phyloP scores from a whole-genome alignment of 257 asterid genomes.

The Solanum stenotomum region DNA sequence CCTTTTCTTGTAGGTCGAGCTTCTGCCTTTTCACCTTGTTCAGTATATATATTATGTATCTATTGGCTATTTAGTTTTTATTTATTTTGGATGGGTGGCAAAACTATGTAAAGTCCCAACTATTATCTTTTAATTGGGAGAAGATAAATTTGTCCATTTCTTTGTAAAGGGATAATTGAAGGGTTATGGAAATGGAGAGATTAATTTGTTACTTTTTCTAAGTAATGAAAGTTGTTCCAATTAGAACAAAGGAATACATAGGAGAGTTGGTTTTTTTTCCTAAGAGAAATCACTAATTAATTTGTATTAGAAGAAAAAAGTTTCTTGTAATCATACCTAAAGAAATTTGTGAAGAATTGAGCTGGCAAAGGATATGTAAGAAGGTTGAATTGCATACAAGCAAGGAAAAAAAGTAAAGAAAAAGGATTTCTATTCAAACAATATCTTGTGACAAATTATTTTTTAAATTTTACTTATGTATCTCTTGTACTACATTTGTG shows the following conservation, averaged over 20 bases:
- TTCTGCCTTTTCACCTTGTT: background rate
- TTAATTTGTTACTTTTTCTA: background rate
- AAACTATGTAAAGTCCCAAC: background rate
- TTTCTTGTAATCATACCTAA: background rate
- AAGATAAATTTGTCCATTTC: background rate
- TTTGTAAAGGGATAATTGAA: background rate
- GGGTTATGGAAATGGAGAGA: background rate
- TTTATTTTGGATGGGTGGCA: background rate
- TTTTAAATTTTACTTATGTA: background rate
- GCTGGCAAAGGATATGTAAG: background rate
- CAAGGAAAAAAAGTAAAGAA: background rate
- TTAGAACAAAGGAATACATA: background rate
- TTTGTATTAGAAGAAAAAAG: background rate
- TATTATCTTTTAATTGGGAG: background rate
- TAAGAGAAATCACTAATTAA: background rate
- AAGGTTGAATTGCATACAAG: background rate
- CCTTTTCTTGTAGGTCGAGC: background rate
- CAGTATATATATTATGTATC: background rate
- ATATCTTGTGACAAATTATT: background rate
- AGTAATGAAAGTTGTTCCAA: background rate
- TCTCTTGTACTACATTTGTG: background rate
- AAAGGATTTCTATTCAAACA: background rate
- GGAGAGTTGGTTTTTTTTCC: background rate
- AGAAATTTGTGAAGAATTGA: background rate
- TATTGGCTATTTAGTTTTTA: background rate